Evolutionary conservation across 768 basidiomycete genomes (phyloP).

Genomic region (Tricholoma saponaceum): DNA sequence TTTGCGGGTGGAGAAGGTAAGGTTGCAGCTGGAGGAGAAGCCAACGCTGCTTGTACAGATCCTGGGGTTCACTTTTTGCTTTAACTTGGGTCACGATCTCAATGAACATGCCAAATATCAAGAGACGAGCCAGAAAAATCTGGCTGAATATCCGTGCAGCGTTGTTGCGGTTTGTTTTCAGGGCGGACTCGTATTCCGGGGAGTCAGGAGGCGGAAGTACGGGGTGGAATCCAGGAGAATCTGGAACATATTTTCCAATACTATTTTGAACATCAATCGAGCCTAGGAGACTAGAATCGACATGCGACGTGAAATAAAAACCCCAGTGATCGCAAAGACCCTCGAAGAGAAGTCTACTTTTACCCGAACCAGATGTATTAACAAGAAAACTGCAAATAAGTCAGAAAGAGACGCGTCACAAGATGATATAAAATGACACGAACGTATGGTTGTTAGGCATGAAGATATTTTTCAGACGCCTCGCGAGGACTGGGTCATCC

Average conservation of each 20-base stretch:
- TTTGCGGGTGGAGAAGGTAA: slow-evolving; percentile 27
- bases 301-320: slow-evolving; percentile 42
- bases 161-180: slow-evolving; percentile 33
- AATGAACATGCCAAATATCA: slow-evolving; percentile 36
- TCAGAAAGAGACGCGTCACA: neutral
- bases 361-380: slow-evolving; percentile 46
- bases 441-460: slow-evolving; percentile 41
- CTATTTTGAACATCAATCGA: slow-evolving; percentile 40
- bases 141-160: slow-evolving; percentile 33
- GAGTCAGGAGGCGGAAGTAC: slow-evolving; percentile 29
- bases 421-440: slow-evolving; percentile 9
- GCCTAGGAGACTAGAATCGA: slow-evolving; percentile 40
- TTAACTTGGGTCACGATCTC: slow-evolving; percentile 24
- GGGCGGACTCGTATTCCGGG: slow-evolving; percentile 24
- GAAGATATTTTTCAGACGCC: slow-evolving; percentile 36
- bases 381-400: slow-evolving; percentile 32
- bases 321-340: slow-evolving; percentile 44
- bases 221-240: slow-evolving; percentile 26
- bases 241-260: slow-evolving; percentile 33
- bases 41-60: slow-evolving; percentile 32
- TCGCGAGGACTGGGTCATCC: slow-evolving; percentile 24
- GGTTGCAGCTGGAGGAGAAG: slow-evolving; percentile 39
- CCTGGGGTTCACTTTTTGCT: slow-evolving; percentile 10
- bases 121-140: slow-evolving; percentile 36
- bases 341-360: slow-evolving; percentile 40